Conservation (phyloP, 2,329 filamentous ascomycete genomes). For the Cephalotrichum gorgonifer region DNA sequence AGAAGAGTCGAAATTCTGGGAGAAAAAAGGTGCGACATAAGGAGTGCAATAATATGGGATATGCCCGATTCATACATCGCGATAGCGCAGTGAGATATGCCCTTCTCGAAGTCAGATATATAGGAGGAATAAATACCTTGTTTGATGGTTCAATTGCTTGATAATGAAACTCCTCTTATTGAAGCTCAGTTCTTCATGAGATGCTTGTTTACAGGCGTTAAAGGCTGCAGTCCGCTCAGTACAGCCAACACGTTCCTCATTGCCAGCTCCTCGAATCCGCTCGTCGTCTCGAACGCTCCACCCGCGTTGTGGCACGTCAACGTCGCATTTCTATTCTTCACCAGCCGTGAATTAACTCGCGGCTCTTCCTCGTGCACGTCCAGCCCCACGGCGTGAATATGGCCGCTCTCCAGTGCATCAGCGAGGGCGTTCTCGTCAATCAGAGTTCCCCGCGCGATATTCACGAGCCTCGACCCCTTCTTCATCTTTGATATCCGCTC, state of each 20-base stretch:
- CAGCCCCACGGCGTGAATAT: slow-evolving; percentile 8
- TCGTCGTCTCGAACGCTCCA: slow-evolving; percentile 40
- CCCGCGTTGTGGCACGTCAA: slow-evolving; percentile 45
- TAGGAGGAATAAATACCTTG: no score
- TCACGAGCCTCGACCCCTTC: slow-evolving; percentile 38
- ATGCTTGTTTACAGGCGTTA: slow-evolving; percentile 44
- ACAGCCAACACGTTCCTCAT: slow-evolving; percentile 43
- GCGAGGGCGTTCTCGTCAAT: slow-evolving; percentile 10
- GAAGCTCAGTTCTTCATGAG: slow-evolving; percentile 19
- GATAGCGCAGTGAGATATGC: no score
- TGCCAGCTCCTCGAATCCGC: slow-evolving; percentile 42
- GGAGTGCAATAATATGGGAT: no score
- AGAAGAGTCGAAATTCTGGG: no score
- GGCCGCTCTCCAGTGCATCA: slow-evolving; percentile 9
- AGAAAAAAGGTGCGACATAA: no score
- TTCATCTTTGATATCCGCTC: slow-evolving; percentile 37
- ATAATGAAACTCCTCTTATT: neutral
- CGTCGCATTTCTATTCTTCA: slow-evolving; percentile 20
- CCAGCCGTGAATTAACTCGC: slow-evolving; percentile 23
- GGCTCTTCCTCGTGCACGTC: slow-evolving; percentile 7
- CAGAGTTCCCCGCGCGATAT: slow-evolving; percentile 30
- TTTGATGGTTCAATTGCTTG: no score
- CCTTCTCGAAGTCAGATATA: no score
- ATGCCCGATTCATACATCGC: no score
- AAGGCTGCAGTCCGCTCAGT: slow-evolving; percentile 27